Conservation (phyloP, 169 alveolate species). For the Pseudocohnilembus persalinus region DNA sequence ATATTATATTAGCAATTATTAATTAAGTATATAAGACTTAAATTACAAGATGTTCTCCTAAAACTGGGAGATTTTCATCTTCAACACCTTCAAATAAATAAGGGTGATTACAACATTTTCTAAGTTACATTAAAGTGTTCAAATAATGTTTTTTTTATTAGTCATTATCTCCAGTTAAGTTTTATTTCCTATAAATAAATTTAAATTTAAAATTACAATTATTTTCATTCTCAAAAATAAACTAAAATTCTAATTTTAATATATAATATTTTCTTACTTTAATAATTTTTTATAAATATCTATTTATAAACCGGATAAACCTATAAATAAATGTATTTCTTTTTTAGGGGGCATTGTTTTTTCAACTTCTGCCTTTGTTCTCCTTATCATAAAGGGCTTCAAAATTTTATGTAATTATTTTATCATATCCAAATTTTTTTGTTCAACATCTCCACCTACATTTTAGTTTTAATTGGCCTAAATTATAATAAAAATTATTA, state of each 20-base stretch:
- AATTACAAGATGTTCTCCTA: slow-evolving; percentile 90
- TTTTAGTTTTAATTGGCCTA: neutral
- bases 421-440: slow-evolving; percentile 80
- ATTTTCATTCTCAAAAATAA: no score
- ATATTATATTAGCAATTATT: slow-evolving; percentile 93
- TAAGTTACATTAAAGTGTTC: slow-evolving; percentile 94
- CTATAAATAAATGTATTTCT: slow-evolving; percentile 88
- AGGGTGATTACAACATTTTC: slow-evolving; percentile 99
- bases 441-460: slow-evolving; percentile 67
- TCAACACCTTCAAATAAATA: slow-evolving; percentile 94
- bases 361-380: slow-evolving; percentile 90
- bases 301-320: slow-evolving; percentile 86
- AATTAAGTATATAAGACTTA: no score
- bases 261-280: slow-evolving; percentile 21
- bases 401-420: slow-evolving; percentile 80
- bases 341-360: slow-evolving; percentile 87
- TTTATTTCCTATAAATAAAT: slow-evolving; percentile 29
- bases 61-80: slow-evolving; percentile 80
- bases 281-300: slow-evolving; percentile 85
- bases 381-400: slow-evolving; percentile 87
- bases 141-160: slow-evolving; percentile 82
- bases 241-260: no score
- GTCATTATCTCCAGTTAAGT: slow-evolving; percentile 52
- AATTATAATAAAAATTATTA: no score
- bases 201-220: no score